These are phyloP conservation scores for Neofusicoccum laricinum DNA, from an alignment of 2,329 filamentous ascomycete genomes.

Conservation along the genomic window DNA sequence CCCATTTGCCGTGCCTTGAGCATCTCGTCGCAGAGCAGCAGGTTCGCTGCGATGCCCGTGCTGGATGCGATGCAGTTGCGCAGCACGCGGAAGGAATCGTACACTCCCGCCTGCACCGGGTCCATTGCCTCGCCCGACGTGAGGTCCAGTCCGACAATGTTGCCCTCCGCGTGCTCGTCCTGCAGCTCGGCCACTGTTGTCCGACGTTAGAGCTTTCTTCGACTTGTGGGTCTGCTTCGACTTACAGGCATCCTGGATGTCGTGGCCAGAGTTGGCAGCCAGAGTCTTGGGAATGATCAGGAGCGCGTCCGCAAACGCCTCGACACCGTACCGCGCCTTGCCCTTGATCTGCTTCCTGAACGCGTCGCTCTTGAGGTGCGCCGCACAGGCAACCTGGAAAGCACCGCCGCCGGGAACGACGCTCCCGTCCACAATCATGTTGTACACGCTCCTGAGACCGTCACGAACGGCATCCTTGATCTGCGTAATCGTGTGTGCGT, in stretches of 20 bases:
- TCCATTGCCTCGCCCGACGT: constrained; percentile 92
- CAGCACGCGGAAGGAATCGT: constrained; percentile 92
- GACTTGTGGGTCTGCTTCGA: constrained; percentile 24
- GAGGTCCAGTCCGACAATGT: constrained; percentile 82
- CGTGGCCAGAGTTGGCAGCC: constrained; percentile 91
- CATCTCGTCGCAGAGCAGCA: constrained; percentile 93
- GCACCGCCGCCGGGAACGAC: constrained; percentile 93
- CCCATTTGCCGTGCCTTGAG: constrained; percentile 95
- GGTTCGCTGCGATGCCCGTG: constrained; percentile 90
- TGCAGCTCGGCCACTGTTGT: constrained; percentile 74
- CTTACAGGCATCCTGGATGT: constrained; percentile 92
- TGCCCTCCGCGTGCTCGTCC: constrained; percentile 80
- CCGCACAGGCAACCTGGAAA: constrained; percentile 91
- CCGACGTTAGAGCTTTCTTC: constrained; percentile 13
- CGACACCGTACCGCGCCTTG: constrained; percentile 94
- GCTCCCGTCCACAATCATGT: constrained; percentile 97
- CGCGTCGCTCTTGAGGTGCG: constrained; percentile 79
- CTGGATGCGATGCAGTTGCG: constrained; percentile 92
- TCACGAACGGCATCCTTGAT: constrained; percentile 96
- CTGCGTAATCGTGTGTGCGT: constrained; percentile 93
- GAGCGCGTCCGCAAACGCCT: constrained; percentile 91
- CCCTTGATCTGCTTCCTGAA: constrained; percentile 93
- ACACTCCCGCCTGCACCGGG: constrained; percentile 86
- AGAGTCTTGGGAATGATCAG: constrained; percentile 96
- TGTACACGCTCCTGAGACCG: constrained; percentile 93